Evolutionary conservation across 257 asterid species (phyloP), one percentile per base, ranked within the genome.

Genomic region (Gardenia jasminoides): DNA sequence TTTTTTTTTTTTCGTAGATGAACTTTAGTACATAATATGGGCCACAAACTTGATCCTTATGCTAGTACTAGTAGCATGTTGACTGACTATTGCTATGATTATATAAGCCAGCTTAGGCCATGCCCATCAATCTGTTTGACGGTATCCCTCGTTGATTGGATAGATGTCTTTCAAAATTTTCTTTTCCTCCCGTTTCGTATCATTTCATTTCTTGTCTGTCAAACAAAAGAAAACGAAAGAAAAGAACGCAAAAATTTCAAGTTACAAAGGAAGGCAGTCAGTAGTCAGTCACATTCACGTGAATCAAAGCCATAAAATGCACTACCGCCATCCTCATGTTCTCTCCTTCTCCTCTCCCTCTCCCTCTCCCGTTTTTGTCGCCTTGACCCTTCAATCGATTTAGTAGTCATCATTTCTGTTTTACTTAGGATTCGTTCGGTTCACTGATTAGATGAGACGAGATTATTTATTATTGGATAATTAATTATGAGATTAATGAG

Each of bases 341-440:
- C 2, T 19, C 56, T 62, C 36, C 68, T 62, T 0, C 1, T 30
- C 73, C 46, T 30, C 28, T n/a, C 59, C 73, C 47, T 46, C 46
- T 39, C 33, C 67, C 75, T 73, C 89, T 73, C 89, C 92, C 90
- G 90, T 81, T 79, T 90, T 88, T 87, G 86, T 86, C 94, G 91
- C 92, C 92, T 88, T 88, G 88, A 84, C 81, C 79, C 85, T 80
- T 85, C 87, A 54, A 75, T 79, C 52, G 26, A 67, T 2, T 48
- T 3, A 58, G 22, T 24, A 56, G 24, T 56, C 19, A 2, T 19
- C 19, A 6, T 56, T 56, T 16, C 24, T 5, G 19, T 56, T 3
- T 16, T 0, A 15, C 64, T 56, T n/a, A n/a, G n/a, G n/a, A n/a
- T n/a, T n/a, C n/a, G n/a, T n/a, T n/a, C n/a, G n/a, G n/a, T n/a